phyloP scores from a whole-genome alignment of 805 yeast genomes.

The Candida schatavii region DNA sequence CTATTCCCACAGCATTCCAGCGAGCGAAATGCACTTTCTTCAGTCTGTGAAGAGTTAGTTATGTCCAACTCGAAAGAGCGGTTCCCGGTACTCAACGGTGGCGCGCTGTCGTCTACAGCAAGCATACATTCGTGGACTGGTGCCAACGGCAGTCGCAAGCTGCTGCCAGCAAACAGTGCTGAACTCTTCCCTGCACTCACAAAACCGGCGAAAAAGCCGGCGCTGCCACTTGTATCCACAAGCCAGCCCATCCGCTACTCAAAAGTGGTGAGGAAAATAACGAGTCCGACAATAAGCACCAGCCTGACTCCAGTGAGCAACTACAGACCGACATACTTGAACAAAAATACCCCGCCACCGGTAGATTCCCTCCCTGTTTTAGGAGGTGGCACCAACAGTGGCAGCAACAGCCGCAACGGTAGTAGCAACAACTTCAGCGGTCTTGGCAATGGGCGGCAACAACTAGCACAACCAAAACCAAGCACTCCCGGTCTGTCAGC shows the following conservation, averaged over 20 bases:
- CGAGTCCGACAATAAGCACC: conserved; percentile 9
- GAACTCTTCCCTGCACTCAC: conserved; percentile 36
- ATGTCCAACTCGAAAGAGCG: conserved; percentile 18
- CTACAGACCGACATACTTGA: conserved; percentile 33
- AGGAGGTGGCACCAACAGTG: conserved; percentile 17
- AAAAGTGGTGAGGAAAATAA: conserved; percentile 23
- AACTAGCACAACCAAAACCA: not conserved
- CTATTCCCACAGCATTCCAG: conserved; percentile 46
- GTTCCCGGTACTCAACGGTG: conserved; percentile 50
- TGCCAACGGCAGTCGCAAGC: conserved; percentile 5
- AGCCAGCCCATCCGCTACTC: conserved; percentile 34
- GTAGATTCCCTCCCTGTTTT: conserved; percentile 28
- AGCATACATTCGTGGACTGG: conserved; percentile 24
- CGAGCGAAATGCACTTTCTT: not conserved
- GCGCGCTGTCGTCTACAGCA: conserved; percentile 6
- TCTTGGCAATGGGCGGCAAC: not conserved
- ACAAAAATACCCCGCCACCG: conserved; percentile 15
- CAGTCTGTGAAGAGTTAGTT: conserved; percentile 36
- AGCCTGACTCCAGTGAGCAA: conserved; percentile 16
- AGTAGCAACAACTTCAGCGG: conserved; percentile 26
- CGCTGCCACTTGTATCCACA: conserved; percentile 10
- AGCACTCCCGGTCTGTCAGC: conserved; percentile 22
- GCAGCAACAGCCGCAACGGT: conserved; percentile 14
- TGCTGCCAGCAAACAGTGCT: conserved; percentile 8
- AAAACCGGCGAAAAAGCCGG: conserved; percentile 20